Conservation (phyloP, 441 rosid species). For the Euphorbia corollata region DNA sequence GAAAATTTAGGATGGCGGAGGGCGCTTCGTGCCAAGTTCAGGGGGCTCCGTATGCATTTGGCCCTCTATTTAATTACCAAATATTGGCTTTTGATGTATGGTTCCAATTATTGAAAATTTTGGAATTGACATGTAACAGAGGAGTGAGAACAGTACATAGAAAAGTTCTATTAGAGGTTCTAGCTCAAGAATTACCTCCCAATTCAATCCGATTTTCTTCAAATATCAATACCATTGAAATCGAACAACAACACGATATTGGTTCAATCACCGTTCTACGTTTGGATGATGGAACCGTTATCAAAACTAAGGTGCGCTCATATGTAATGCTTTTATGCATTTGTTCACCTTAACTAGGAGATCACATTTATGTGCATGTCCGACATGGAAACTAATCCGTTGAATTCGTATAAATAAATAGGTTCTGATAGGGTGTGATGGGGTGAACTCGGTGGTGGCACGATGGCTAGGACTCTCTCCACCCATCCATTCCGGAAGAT, state of each 20-base stretch:
- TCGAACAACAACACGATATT: constrained; percentile 15
- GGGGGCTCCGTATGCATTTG: too few species aligned
- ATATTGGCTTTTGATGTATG: too few species aligned
- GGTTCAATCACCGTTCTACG: constrained; percentile 15
- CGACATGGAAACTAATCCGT: not conserved
- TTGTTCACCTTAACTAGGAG: too few species aligned
- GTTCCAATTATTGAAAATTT: not conserved
- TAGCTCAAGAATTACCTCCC: constrained; percentile 35
- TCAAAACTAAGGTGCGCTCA: constrained; percentile 34
- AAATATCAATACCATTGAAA: constrained; percentile 26
- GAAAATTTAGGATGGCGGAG: too few species aligned
- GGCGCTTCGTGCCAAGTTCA: too few species aligned
- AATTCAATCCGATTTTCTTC: constrained; percentile 35
- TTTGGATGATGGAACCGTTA: constrained; percentile 34
- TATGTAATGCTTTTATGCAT: too few species aligned
- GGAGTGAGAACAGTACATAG: constrained; percentile 29
- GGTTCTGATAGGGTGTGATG: constrained; percentile 48
- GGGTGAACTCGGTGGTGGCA: constrained; percentile 38
- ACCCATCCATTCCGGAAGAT: constrained; percentile 31
- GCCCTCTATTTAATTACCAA: too few species aligned
- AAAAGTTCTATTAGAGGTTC: constrained; percentile 25
- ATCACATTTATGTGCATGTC: too few species aligned
- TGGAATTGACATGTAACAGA: not conserved
- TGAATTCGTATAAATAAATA: not conserved
- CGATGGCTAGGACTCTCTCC: constrained; percentile 30